Evolutionary conservation across 176 grass and related monocot genomes (phyloP).

Genomic region (Avena eriantha): DNA sequence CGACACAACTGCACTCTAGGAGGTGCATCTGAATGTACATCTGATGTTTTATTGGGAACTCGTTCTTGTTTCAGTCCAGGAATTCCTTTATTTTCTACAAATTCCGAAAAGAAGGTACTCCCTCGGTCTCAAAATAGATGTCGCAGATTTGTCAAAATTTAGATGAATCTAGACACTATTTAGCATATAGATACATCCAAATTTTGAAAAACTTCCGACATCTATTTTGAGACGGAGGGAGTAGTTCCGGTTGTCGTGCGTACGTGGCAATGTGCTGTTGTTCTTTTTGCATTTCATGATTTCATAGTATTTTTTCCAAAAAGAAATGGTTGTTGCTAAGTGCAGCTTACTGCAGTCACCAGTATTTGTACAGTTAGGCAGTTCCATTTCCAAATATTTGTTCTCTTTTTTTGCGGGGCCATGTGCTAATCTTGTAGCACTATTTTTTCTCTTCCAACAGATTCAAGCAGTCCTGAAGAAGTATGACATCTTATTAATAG

Average conservation of each 20-base stretch:
- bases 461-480: slow-evolving; percentile 90
- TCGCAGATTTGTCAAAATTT: too few relatives aligned
- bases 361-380: background rate
- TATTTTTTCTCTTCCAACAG: slow-evolving; percentile 46
- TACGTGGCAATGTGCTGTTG: background rate
- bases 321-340: background rate
- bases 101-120: background rate
- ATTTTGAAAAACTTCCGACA: too few relatives aligned
- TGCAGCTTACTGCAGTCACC: background rate
- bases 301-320: background rate
- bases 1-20: background rate
- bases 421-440: background rate
- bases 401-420: background rate
- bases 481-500: slow-evolving; percentile 93
- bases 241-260: background rate
- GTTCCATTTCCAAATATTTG: background rate
- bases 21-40: background rate
- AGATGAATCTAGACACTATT: too few relatives aligned
- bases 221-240: too few relatives aligned
- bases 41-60: background rate
- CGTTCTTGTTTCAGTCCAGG: background rate
- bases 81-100: background rate
- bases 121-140: too few relatives aligned
- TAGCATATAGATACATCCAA: too few relatives aligned
- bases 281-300: background rate